Base-by-base conservation (phyloP, 495 filamentous ascomycete genomes). In the Arthonia radiata region DNA sequence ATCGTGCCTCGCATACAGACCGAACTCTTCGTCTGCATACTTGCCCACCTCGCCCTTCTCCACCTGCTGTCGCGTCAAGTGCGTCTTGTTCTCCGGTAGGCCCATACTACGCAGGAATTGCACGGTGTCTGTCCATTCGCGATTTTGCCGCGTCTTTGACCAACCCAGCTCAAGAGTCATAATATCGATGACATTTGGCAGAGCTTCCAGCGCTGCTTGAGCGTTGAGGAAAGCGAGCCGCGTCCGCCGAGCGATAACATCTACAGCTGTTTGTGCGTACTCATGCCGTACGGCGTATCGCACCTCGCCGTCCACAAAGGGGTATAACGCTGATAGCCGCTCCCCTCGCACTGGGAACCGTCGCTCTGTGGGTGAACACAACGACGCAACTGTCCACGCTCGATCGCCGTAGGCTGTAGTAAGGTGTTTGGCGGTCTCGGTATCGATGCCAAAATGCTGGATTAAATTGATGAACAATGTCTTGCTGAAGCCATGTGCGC, bases 381-480 rank as follows among this genome's bases (percentile, higher is more conserved):
- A 53, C 9, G 75, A 71, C 6, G 79, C 86, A 9, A 97, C 86
- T 12, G 78, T 78, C 86, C 86, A 94, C 14, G 86, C 81, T 16
- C 86, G 68, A 50, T 94, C 86, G 39, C 86, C 86, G 43, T 94
- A 97, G 23, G 81, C 76, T 33, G 69, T 58, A 2, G 72, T 73
- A 12, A 97, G 61, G 48, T 97, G 81, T 50, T 79, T 71, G 10
- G 86, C 86, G 12, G 94, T 82, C 38, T 90, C 80, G 23, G 78
- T 93, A 49, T 94, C 86, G 32, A 97, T 51, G 33, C 86, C 86
- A 43, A 79, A 94, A 52, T 92, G 80, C 47, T 97, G 86, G 46
- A 97, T 91, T 7, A 97, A 59, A 50, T 90, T 83, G 64, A 97
- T 97, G 52, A 94, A 97, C 12, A 97, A 66, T 2, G 82, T 97